Percentiles rank a stretch among this genome's conserved stretches.
Conservation (phyloP, 2,329 filamentous ascomycete genomes). For the Paecilomyces fulvus region DNA sequence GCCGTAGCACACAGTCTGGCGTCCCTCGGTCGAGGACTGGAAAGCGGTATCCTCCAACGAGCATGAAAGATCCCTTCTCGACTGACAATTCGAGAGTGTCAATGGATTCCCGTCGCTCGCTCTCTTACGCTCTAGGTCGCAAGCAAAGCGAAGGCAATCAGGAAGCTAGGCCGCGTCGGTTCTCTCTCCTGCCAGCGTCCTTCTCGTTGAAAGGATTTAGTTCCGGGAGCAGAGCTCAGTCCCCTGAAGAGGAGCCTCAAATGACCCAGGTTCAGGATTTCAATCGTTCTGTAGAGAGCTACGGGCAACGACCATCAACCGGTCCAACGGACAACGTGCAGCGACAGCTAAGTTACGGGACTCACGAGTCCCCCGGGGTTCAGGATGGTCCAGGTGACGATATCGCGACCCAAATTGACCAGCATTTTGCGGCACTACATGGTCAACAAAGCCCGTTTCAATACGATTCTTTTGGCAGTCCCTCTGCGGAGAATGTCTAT, state of each 20-base stretch:
- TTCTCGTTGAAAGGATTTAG: slow-evolving; percentile 59
- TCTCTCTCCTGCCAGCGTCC: slow-evolving; percentile 59
- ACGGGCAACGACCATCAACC: slow-evolving; percentile 26
- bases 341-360: slow-evolving; percentile 24
- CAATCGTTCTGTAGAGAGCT: slow-evolving; percentile 13
- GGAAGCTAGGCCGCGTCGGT: slow-evolving; percentile 56
- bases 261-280: slow-evolving; percentile 27
- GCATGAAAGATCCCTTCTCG: slow-evolving; percentile 68
- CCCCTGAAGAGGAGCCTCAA: slow-evolving; percentile 34
- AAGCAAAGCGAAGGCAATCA: slow-evolving; percentile 60
- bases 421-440: slow-evolving; percentile 33
- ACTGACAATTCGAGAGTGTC: slow-evolving; percentile 55
- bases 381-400: slow-evolving; percentile 22
- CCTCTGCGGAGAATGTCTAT: slow-evolving; percentile 24
- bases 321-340: slow-evolving; percentile 20
- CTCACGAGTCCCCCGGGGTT: slow-evolving; percentile 21
- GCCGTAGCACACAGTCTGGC: slow-evolving; percentile 30
- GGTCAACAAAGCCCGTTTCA: slow-evolving; percentile 22
- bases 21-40: slow-evolving; percentile 39
- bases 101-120: slow-evolving; percentile 66
- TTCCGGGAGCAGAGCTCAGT: slow-evolving; percentile 46
- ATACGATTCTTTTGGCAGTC: slow-evolving; percentile 17
- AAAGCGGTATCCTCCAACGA: slow-evolving; percentile 79
- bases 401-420: slow-evolving; percentile 33
- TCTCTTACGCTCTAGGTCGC: slow-evolving; percentile 60